Conservation (phyloP, 129 eudicot genomes). For the Solidago caesia region DNA sequence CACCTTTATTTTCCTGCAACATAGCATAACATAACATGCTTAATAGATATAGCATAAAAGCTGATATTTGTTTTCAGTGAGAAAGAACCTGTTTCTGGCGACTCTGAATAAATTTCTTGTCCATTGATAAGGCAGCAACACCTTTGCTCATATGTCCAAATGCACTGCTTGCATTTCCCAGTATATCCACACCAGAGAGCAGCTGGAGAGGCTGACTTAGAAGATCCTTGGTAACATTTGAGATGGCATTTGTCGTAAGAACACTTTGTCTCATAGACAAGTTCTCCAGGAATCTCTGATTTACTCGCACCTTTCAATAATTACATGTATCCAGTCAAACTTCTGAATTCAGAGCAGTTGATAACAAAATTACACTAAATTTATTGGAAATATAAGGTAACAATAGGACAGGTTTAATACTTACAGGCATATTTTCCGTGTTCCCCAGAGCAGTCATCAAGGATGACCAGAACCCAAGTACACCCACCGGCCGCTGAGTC, state of each 20-base stretch:
- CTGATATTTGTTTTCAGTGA: not conserved
- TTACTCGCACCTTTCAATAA: constrained; percentile 62
- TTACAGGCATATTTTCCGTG: constrained; percentile 96
- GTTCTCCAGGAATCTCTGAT: constrained; percentile 80
- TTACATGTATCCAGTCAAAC: not conserved
- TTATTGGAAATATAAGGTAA: not conserved
- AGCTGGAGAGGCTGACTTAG: constrained; percentile 96
- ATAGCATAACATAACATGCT: not conserved
- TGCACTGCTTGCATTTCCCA: constrained; percentile 99
- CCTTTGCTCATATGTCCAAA: constrained; percentile 99
- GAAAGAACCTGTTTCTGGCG: constrained; percentile 80
- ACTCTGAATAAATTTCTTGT: constrained; percentile 94
- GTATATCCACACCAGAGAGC: constrained; percentile 95
- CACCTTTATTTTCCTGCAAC: constrained; percentile 80
- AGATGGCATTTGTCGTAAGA: constrained; percentile 60
- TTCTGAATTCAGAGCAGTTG: not conserved
- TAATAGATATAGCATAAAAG: not conserved
- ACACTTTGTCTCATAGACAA: constrained; percentile 82
- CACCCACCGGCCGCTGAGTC: constrained; percentile 97
- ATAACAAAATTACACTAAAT: not conserved
- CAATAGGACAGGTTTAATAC: constrained; percentile 16
- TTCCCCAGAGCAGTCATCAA: constrained; percentile 98
- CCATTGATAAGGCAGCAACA: constrained; percentile 98
- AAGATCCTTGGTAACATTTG: constrained; percentile 81
- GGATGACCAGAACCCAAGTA: constrained; percentile 97